Conservation (phyloP, 805 yeast species). For the Alloascoidea hylecoeti region DNA sequence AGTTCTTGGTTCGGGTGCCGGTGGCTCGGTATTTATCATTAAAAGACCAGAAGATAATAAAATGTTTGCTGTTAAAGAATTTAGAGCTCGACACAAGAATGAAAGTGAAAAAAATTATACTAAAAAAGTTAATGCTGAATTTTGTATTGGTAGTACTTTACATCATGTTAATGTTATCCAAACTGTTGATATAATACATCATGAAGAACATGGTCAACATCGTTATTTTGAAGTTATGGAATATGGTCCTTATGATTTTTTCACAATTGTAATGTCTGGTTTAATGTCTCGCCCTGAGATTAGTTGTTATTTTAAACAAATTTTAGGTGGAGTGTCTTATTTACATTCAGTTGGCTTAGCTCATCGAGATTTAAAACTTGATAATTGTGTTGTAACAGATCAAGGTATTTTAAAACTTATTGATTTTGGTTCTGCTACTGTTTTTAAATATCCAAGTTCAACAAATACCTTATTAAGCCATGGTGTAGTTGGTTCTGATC, state of each 20-base stretch:
- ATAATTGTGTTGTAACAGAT: conserved; percentile 65
- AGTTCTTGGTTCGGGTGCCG: conserved; percentile 75
- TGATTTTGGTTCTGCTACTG: conserved; percentile 78
- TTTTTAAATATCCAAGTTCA: conserved; percentile 65
- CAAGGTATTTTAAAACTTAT: conserved; percentile 67
- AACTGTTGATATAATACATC: conserved; percentile 54
- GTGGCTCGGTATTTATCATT: conserved; percentile 69
- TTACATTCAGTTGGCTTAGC: conserved; percentile 70
- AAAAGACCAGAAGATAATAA: conserved; percentile 54
- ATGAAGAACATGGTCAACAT: conserved; percentile 37
- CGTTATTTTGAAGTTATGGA: conserved; percentile 78
- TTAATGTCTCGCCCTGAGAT: conserved; percentile 71
- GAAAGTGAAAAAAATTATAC: conserved; percentile 68
- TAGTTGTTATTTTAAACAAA: conserved; percentile 69
- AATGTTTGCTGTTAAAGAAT: conserved; percentile 75
- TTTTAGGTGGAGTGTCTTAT: conserved; percentile 57
- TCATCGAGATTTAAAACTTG: conserved; percentile 71
- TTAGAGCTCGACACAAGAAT: conserved; percentile 55
- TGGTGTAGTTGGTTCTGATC: conserved; percentile 79
- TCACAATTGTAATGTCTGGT: conserved; percentile 80
- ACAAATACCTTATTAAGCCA: conserved; percentile 43
- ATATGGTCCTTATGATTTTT: conserved; percentile 73
- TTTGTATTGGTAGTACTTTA: conserved; percentile 71
- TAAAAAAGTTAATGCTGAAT: conserved; percentile 82
- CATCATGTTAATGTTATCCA: conserved; percentile 73